These are phyloP conservation scores for Ulvella scutata DNA, from an alignment of 139 green algal genomes.

Conservation along the genomic window DNA sequence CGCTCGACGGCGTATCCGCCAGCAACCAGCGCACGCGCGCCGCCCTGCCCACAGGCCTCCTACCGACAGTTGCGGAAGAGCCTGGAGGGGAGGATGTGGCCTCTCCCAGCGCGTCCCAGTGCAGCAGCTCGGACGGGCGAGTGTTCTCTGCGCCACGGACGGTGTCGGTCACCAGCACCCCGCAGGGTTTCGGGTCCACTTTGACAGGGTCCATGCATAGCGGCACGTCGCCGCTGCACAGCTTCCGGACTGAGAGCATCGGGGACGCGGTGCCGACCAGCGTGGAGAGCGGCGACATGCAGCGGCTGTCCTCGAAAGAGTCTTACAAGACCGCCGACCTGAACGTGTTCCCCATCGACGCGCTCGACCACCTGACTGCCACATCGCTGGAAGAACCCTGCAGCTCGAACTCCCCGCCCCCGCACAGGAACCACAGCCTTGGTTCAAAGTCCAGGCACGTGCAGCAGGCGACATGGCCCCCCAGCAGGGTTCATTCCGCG, in stretches of 20 bases:
- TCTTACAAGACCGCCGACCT: no score
- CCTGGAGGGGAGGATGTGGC: background rate
- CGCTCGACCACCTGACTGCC: no score
- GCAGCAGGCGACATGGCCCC: no score
- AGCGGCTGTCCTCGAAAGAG: no score
- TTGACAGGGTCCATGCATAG: background rate
- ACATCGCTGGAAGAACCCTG: no score
- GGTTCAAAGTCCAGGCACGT: no score
- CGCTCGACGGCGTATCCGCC: background rate
- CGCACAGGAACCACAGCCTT: no score
- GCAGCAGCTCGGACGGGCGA: background rate
- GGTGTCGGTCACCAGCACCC: background rate
- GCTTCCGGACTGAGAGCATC: no score
- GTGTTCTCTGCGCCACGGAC: background rate
- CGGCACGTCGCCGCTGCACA: background rate
- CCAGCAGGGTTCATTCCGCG: no score
- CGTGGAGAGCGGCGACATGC: background rate
- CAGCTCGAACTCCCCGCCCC: no score
- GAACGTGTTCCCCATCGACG: no score
- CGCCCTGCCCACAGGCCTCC: background rate
- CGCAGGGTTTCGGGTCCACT: background rate
- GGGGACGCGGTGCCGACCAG: background rate
- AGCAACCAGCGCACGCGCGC: background rate
- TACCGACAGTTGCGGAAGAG: background rate
- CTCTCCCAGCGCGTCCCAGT: background rate